Base-by-base conservation (phyloP, 2,329 filamentous ascomycete genomes). In the Aschersonia sp. region DNA sequence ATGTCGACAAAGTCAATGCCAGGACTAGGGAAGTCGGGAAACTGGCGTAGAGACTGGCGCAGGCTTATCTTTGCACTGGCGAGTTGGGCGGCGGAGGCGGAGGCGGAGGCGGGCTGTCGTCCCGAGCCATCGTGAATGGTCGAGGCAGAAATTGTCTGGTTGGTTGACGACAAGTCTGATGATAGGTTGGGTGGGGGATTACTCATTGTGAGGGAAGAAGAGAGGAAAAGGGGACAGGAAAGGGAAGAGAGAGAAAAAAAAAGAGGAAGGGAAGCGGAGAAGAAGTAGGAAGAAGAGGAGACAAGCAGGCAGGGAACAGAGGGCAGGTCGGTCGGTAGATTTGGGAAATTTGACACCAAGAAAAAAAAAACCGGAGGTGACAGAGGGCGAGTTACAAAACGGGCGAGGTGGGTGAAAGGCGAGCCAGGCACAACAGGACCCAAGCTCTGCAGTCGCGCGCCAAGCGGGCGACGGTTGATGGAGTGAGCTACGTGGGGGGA, bases 1-100 rank as follows among this genome's bases (percentile, higher is more conserved):
- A 98, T 97, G 64, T 98, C 92, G 71, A 96, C 87, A 68, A 98
- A 98, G 60, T 94, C 76, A 62, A 98, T 90, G 65, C 92, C 90
- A 43, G 85, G 81, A 55, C 84, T 82, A 50, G 90, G 90, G 71
- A 96, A 97, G 73, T 97, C 87, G 60, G 81, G 79, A 70, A 87
- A 94, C 65, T 88, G 82, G 67, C 86, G 85, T 57, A 97, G 78
- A 51, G 83, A 78, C 56, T 70, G 68, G 62, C 81, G 68, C 74
- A 73, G 89, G 75, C 68, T 83, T 75, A 80, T 69, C 76, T 81
- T 78, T 74, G 73, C 73, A 78, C 75, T 57, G 76, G 76, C 64
- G 76, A 79, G 74, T 79, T 79, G 67, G 76, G 76, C 57, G 76
- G 76, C 60, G 73, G 71, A 52, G 75, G 75, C 53, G 76, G 76